Base-by-base conservation (phyloP, 2,329 filamentous ascomycete genomes). In the Fusarium pseudonygamai region DNA sequence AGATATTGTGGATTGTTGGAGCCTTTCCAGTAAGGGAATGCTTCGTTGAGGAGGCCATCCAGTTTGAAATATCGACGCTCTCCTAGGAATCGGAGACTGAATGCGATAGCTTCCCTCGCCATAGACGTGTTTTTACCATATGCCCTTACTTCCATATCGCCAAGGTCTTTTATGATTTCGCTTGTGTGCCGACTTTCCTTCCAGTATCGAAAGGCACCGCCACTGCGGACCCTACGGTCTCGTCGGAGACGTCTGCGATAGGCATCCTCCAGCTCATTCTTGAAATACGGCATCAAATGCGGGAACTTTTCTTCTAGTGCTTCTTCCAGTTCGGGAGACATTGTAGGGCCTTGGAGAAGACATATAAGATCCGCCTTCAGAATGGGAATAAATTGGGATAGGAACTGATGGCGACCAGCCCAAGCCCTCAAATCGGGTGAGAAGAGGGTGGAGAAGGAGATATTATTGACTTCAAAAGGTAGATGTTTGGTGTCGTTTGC, bases 361-460 rank as follows among this genome's bases (percentile, higher is more conserved):
- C 6, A 22, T 1, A 52, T 11, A 0, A 67, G 15, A 20, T 67
- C 55, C 0, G 1, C 15, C 34, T 57, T 42, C 2, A 69, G 6
- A 8, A 39, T 7, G 12, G 5, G 10, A 32, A 49, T 18, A 20
- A 49, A 34, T 1, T 14, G 39, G 2, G 62, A 60, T 3, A 46
- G 15, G 8, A 40, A 24, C 8, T 46, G 22, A 11, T 61, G 60
- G 6, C 49, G 56, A 12, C 62, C 62, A 18, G 62, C 62, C 49
- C 57, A 57, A 34, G 47, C 20, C 14, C 15, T 66, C 43, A 6
- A 49, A 1, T 40, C 9, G 1, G 32, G 24, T 1, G 40, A 36
- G 13, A 46, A 42, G 3, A 55, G 5, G 18, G 56, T 61, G 5
- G 62, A 66, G n/a, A 69, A 66, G 1, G 55, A 56, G 22, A 69